These are phyloP conservation scores for Bidens hawaiensis DNA, from an alignment of 140 eudicot species.

Conservation along the genomic window DNA sequence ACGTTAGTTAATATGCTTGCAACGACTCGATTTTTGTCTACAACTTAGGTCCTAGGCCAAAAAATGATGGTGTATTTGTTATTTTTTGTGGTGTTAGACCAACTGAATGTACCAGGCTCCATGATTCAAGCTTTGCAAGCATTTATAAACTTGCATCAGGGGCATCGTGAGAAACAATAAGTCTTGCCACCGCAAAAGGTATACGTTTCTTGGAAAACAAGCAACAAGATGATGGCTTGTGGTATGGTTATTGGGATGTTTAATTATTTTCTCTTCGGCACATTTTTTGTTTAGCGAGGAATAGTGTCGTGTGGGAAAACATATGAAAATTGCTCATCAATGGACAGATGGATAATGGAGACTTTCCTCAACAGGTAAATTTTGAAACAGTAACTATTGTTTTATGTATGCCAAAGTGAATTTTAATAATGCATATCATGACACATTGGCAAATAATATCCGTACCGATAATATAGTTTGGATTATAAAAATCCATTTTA, in stretches of 20 bases:
- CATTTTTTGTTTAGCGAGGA: slow-evolving; percentile 25
- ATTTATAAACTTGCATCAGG: slow-evolving; percentile 19
- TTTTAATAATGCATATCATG: too few species aligned
- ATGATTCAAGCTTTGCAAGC: slow-evolving; percentile 13
- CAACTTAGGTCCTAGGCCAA: neutral
- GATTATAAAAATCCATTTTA: too few species aligned
- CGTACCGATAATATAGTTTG: too few species aligned
- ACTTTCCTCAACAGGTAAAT: slow-evolving; percentile 62
- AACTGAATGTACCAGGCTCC: slow-evolving; percentile 30
- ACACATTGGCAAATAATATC: too few species aligned
- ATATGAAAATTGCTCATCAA: slow-evolving; percentile 43
- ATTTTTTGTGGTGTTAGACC: slow-evolving; percentile 21
- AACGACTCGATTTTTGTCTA: neutral
- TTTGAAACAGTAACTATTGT: neutral
- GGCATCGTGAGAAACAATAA: slow-evolving; percentile 29
- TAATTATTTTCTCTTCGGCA: slow-evolving; percentile 34
- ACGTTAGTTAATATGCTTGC: neutral
- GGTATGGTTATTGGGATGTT: slow-evolving; percentile 41
- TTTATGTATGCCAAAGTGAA: too few species aligned
- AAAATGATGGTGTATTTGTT: neutral
- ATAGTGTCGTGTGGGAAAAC: slow-evolving; percentile 28
- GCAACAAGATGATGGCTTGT: slow-evolving; percentile 20
- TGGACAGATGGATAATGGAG: slow-evolving; percentile 58
- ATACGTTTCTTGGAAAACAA: slow-evolving; percentile 17
- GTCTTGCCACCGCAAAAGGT: slow-evolving; percentile 20